phyloP scores from a whole-genome alignment of 169 alveolate genomes.

The Cryptosporidium canis region DNA sequence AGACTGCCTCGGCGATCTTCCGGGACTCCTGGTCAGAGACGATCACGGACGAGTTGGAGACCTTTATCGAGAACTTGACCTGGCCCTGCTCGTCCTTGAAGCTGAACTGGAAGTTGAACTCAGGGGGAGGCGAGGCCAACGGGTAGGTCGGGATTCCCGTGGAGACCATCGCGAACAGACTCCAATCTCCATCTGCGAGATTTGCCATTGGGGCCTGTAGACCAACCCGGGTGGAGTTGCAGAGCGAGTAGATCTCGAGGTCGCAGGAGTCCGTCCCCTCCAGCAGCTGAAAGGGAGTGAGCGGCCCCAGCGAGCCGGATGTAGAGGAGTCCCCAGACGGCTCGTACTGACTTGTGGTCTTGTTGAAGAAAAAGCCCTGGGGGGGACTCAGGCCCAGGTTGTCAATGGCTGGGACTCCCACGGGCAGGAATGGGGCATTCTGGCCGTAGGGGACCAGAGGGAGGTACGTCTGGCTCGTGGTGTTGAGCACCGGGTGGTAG shows the following conservation, averaged over 20 bases:
- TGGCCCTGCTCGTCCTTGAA: background rate
- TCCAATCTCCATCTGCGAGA: background rate
- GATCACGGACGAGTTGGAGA: background rate
- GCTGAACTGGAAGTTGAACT: background rate
- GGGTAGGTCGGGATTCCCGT: constrained; percentile 20
- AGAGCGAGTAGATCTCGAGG: background rate
- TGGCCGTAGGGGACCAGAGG: constrained; percentile 42
- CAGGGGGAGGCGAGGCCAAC: background rate
- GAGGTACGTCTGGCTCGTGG: background rate
- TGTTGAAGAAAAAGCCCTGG: constrained; percentile 21
- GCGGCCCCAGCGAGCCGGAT: background rate
- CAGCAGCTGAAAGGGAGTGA: background rate
- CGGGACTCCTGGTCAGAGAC: background rate
- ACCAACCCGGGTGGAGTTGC: background rate
- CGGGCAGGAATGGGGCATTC: constrained; percentile 32
- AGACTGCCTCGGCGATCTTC: background rate
- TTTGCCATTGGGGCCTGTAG: background rate
- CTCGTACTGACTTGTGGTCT: constrained; percentile 54
- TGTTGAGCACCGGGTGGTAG: constrained; percentile 11
- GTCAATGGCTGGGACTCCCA: constrained; percentile 32
- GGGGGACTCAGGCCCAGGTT: background rate
- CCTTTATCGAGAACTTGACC: background rate
- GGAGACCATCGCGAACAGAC: background rate
- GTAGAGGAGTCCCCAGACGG: background rate
- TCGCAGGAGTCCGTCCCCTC: background rate